phyloP scores from a whole-genome alignment of 2,329 filamentous ascomycete species.

The Diaporthe citri region DNA sequence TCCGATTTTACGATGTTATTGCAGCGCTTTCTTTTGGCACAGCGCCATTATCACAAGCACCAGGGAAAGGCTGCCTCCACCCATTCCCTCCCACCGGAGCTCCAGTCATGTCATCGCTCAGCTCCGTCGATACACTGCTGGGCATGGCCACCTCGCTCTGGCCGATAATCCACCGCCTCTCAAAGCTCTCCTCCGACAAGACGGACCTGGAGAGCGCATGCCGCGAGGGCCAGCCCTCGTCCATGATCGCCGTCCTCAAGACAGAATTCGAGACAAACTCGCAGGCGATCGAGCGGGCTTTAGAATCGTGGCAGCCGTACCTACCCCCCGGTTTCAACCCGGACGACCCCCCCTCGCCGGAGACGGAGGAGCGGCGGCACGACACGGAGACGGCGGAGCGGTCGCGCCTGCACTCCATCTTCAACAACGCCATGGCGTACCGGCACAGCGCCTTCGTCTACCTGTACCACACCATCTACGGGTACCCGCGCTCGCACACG shows the following conservation, averaged over 20 bases:
- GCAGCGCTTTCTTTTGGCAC: slow-evolving; percentile 72
- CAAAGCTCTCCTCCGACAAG: slow-evolving; percentile 66
- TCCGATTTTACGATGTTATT: slow-evolving; percentile 76
- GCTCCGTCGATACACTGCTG: slow-evolving; percentile 69
- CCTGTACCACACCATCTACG: slow-evolving; percentile 67
- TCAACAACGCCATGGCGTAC: slow-evolving; percentile 72
- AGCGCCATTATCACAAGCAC: slow-evolving; percentile 65
- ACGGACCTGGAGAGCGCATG: slow-evolving; percentile 62
- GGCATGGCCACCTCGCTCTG: slow-evolving; percentile 73
- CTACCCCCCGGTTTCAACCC: slow-evolving; percentile 56
- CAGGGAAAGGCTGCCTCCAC: slow-evolving; percentile 59
- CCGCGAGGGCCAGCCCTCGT: slow-evolving; percentile 48
- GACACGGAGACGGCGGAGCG: slow-evolving; percentile 49
- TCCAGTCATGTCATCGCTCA: slow-evolving; percentile 58
- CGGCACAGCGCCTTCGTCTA: slow-evolving; percentile 70
- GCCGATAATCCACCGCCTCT: slow-evolving; percentile 73
- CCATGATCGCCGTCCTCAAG: slow-evolving; percentile 61
- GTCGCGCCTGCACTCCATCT: slow-evolving; percentile 63
- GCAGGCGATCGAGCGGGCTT: slow-evolving; percentile 66
- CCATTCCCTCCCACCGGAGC: slow-evolving; percentile 62
- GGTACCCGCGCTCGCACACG: slow-evolving; percentile 58
- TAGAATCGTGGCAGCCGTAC: slow-evolving; percentile 68
- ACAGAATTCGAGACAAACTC: slow-evolving; percentile 65
- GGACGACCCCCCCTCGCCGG: slow-evolving; percentile 39
- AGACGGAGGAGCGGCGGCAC: slow-evolving; percentile 39